These are phyloP conservation scores for Tetrahymena elliotti DNA, from an alignment of 73 alveolate genomes.

Conservation along the genomic window DNA sequence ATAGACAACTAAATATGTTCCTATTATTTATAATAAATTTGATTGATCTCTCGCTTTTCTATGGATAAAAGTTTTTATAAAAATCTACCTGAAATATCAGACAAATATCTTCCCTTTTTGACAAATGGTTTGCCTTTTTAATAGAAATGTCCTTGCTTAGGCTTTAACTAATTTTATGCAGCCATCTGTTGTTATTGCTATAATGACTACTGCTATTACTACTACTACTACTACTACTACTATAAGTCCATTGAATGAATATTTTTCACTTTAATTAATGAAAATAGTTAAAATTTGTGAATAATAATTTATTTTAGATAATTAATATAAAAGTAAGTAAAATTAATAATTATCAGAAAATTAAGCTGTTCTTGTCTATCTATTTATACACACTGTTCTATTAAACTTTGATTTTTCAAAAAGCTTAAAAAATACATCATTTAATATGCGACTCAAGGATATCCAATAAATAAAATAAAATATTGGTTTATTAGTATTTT, in stretches of 20 bases:
- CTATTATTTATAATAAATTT: background rate
- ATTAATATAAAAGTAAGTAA: background rate
- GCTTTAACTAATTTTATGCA: background rate
- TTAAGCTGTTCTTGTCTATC: background rate
- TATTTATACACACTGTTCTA: background rate
- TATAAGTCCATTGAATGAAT: background rate
- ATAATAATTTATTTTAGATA: background rate
- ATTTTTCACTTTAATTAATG: background rate
- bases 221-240: background rate
- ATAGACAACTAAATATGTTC: conserved; percentile 49
- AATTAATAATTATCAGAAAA: background rate
- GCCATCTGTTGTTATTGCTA: background rate
- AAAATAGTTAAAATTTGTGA: background rate
- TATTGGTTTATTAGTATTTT: background rate
- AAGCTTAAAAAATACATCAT: background rate
- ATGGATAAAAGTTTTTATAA: background rate
- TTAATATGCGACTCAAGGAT: background rate
- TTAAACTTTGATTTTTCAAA: too few species aligned
- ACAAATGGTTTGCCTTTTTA: background rate
- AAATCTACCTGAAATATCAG: background rate
- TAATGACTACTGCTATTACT: background rate
- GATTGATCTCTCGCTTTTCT: background rate
- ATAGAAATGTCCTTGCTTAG: background rate
- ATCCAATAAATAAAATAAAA: background rate
- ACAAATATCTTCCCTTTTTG: background rate